phyloP scores from a whole-genome alignment of 176 grass and related monocot genomes.

The maize (Zea mays) region Zm-B73-REFERENCE-NAM-5.0 NC_050105.1:121333501-121334000 shows the following conservation, averaged over 20 bases:
- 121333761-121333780: slow-evolving; percentile 60
- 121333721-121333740: slow-evolving; percentile 17
- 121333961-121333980: slow-evolving; percentile 17
- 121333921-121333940: slow-evolving; percentile 21
- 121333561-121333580: slow-evolving; percentile 29
- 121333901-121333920: background rate
- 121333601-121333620: slow-evolving; percentile 78
- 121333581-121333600: slow-evolving; percentile 75
- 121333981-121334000: slow-evolving; percentile 93
- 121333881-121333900: background rate
- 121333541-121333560: background rate
- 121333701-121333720: slow-evolving; percentile 53
- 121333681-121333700: slow-evolving; percentile 86
- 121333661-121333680: slow-evolving; percentile 98
- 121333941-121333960: slow-evolving; percentile 13
- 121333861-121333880: slow-evolving; percentile 63
- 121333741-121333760: slow-evolving; percentile 16
- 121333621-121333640: slow-evolving; percentile 92
- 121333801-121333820: slow-evolving; percentile 52
- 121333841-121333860: slow-evolving; percentile 89
- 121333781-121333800: slow-evolving; percentile 86
- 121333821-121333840: slow-evolving; percentile 62
- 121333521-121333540: slow-evolving; percentile 1
- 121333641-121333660: slow-evolving; percentile 79
- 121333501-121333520: background rate